phyloP scores from a whole-genome alignment of 225 moss, liverwort and hornwort species.

The Rhytidiadelphus loreus region DNA sequence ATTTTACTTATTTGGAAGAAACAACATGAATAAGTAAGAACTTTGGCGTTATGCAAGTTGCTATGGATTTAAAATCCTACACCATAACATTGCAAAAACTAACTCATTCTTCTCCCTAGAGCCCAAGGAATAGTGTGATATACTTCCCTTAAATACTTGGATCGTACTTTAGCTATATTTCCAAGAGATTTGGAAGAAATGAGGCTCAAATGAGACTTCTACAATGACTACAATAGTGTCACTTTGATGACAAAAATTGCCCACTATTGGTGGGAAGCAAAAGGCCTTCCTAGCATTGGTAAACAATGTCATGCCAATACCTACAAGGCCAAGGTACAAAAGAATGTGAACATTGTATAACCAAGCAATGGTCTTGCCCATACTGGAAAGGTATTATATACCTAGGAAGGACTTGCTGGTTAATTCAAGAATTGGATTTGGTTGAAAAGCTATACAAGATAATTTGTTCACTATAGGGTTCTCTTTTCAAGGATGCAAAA shows the following conservation, averaged over 20 bases:
- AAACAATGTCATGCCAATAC: not conserved
- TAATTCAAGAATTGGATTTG: rapidly evolving
- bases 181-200: not conserved
- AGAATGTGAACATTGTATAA: not conserved
- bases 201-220: not conserved
- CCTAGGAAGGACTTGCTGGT: rapidly evolving
- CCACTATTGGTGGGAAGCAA: rapidly evolving
- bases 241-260: not conserved
- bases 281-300: no score
- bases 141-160: no score
- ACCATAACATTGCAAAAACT: no score
- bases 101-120: no score
- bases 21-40: no score
- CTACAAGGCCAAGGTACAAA: not conserved
- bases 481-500: not conserved
- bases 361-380: no score
- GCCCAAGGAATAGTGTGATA: no score
- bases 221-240: not conserved
- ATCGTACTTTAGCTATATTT: no score
- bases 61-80: not conserved
- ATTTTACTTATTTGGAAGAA: no score
- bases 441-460: rapidly evolving
- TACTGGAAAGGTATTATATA: not conserved
- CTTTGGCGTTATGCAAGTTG: no score
- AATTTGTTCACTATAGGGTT: rapidly evolving